Base-by-base conservation (phyloP, 2,329 filamentous ascomycete species). In the Sphaerostilbella broomeana region DNA sequence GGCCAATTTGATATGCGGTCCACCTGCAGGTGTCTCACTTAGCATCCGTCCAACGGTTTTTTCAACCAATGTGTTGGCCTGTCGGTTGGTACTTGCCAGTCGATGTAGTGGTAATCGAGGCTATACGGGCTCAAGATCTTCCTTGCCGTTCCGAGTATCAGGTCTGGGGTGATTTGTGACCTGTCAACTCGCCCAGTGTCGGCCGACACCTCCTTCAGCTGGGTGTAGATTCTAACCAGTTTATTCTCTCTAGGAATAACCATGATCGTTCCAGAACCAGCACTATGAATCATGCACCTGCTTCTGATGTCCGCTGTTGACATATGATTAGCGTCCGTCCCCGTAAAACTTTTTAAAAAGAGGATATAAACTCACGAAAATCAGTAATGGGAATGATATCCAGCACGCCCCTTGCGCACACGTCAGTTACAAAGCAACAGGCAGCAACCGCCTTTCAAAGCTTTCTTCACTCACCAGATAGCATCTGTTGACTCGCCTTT, bases 41-140 rank as follows among this genome's bases (percentile, higher is more conserved):
- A 33, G 21, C 17, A 17, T 30, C 18, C 21, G 26, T 21, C 29
- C 26, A 20, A 20, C 15, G 13, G 27, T 41, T 17, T 29, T 16
- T 30, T 18, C 10, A 16, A 9, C 28, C 24, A 33, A 33, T 33
- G 24, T 19, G 22, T 35, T 28, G 9, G 9, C 15, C 17, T 16
- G 21, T 15, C 15, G 5, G 31, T 26, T 16, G 28, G 19, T 18
- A 18, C 45, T 30, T 71, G 83, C 77, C 79, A 84, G 48, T 81
- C 73, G 41, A 76, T 77, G 43, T 82, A 72, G 24, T 72, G 60
- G 47, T 83, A 84, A 0, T 70, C 68, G 3, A 88, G 60, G 20
- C 67, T 79, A 54, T 86, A 88, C 0, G 84, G 84, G 0, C 63
- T 60, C n/a, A 88, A 62, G 33, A 83, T 86, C 39, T 65, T 72